A percentile compares a stretch with the other conserved stretches of the same genome.
Evolutionary conservation across 345 rosid genomes (phyloP).

Genomic region (Corchorus capsularis): DNA sequence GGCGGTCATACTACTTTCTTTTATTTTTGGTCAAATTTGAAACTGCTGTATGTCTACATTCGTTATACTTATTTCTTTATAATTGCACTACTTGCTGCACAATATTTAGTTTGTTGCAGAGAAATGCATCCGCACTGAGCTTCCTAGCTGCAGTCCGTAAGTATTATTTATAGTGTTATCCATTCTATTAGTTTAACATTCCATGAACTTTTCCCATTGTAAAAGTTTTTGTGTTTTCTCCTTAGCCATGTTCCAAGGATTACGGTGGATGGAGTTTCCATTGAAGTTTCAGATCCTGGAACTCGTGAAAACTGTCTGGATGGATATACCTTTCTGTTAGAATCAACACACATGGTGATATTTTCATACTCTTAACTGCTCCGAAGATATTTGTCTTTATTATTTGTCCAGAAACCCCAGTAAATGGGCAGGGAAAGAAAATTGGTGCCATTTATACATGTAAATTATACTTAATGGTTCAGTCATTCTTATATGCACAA

Average conservation of each 20-base stretch:
- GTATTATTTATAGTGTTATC: slow-evolving; percentile 38
- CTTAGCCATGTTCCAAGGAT: slow-evolving; percentile 61
- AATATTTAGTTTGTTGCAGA: slow-evolving; percentile 68
- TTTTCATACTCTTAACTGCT: slow-evolving; percentile 19
- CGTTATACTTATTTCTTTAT: not conserved
- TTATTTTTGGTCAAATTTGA: not conserved
- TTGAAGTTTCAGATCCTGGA: slow-evolving; percentile 61
- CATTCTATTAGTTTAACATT: slow-evolving; percentile 20
- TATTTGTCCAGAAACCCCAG: not conserved
- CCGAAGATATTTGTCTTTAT: not conserved
- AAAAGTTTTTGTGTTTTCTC: slow-evolving; percentile 1
- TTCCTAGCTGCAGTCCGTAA: slow-evolving; percentile 74
- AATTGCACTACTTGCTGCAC: slow-evolving; percentile 29
- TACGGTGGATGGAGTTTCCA: slow-evolving; percentile 56
- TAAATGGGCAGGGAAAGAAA: not conserved
- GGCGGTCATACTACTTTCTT: not conserved
- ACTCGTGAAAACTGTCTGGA: slow-evolving; percentile 68
- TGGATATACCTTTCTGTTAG: slow-evolving; percentile 72
- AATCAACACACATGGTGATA: slow-evolving; percentile 54
- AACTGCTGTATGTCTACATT: not conserved
- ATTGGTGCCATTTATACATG: not conserved
- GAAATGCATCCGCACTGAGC: slow-evolving; percentile 56
- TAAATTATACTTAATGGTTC: not conserved
- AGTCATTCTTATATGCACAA: not conserved
- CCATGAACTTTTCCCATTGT: slow-evolving; percentile 17